phyloP scores from a whole-genome alignment of 2,329 filamentous ascomycete genomes.

The Malbranchea zuffiana region DNA sequence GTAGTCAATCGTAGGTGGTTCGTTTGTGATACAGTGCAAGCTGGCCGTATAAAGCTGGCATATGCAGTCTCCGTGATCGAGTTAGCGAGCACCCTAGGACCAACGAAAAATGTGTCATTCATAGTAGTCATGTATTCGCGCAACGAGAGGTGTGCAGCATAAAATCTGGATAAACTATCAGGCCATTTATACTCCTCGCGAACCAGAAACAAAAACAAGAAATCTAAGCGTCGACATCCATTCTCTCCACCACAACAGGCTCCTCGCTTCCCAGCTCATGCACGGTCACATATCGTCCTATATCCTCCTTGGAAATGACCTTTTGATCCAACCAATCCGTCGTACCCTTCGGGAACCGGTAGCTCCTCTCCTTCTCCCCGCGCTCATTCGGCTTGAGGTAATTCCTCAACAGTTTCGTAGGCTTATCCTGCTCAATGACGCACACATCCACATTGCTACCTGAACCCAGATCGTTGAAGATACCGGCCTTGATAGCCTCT shows the following conservation, averaged over 20 bases:
- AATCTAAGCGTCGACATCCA: conserved; percentile 48
- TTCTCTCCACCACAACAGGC: conserved; percentile 48
- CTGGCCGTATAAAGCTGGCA: no score
- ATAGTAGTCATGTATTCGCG: no score
- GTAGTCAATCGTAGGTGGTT: no score
- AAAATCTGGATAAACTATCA: no score
- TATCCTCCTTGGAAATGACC: conserved; percentile 85
- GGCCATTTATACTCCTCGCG: no score
- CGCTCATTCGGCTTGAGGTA: conserved; percentile 89
- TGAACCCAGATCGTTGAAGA: conserved; percentile 96
- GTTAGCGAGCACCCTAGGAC: no score
- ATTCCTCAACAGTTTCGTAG: conserved; percentile 73
- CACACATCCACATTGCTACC: conserved; percentile 96
- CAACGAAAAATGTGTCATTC: no score
- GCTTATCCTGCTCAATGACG: conserved; percentile 91
- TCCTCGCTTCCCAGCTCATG: conserved; percentile 69
- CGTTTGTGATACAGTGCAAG: no score
- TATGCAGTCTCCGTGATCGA: no score
- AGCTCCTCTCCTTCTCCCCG: conserved; percentile 82
- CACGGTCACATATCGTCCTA: conserved; percentile 87
- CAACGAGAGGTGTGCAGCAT: no score
- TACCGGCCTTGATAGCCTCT: conserved; percentile 87
- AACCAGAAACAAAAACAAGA: neutral
- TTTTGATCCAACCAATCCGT: conserved; percentile 94
- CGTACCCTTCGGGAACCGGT: conserved; percentile 81